phyloP scores from a whole-genome alignment of 768 basidiomycete genomes.

The Lyophyllum atratum region DNA sequence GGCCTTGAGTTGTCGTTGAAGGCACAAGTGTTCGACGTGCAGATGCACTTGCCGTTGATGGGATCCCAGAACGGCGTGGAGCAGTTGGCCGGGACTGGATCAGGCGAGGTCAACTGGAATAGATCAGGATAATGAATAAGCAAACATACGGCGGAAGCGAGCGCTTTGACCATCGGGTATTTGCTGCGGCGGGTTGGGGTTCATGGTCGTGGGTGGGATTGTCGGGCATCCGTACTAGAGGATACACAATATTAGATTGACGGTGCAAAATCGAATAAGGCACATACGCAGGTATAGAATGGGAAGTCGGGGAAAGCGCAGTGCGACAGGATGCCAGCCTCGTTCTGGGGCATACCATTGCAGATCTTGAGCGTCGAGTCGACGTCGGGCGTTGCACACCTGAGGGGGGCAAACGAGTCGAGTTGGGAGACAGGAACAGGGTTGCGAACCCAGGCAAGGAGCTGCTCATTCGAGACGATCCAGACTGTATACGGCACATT shows the following conservation, averaged over 20 bases:
- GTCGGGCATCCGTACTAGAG: slow-evolving; percentile 75
- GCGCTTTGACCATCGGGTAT: slow-evolving; percentile 42
- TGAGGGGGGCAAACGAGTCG: slow-evolving; percentile 50
- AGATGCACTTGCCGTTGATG: slow-evolving; percentile 62
- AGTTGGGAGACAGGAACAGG: slow-evolving; percentile 68
- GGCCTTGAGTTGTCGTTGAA: slow-evolving; percentile 66
- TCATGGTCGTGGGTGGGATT: slow-evolving; percentile 48
- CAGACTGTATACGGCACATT: slow-evolving; percentile 44
- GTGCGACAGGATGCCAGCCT: slow-evolving; percentile 58
- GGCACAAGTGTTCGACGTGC: slow-evolving; percentile 53
- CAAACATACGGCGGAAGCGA: slow-evolving; percentile 51
- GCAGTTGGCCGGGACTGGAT: slow-evolving; percentile 65
- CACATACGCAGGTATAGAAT: slow-evolving; percentile 74
- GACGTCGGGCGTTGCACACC: slow-evolving; percentile 66
- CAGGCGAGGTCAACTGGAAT: not conserved
- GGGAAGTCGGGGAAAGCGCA: slow-evolving; percentile 77
- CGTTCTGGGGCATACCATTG: slow-evolving; percentile 74
- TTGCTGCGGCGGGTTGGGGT: slow-evolving; percentile 70
- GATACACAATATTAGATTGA: not conserved
- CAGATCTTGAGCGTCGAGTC: slow-evolving; percentile 59
- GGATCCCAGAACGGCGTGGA: slow-evolving; percentile 86
- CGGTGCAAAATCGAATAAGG: not conserved
- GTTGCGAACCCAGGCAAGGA: slow-evolving; percentile 74
- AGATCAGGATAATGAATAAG: not conserved
- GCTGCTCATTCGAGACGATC: slow-evolving; percentile 73